Conservation (phyloP, 441 rosid genomes). For the Adansonia gregorii region DNA sequence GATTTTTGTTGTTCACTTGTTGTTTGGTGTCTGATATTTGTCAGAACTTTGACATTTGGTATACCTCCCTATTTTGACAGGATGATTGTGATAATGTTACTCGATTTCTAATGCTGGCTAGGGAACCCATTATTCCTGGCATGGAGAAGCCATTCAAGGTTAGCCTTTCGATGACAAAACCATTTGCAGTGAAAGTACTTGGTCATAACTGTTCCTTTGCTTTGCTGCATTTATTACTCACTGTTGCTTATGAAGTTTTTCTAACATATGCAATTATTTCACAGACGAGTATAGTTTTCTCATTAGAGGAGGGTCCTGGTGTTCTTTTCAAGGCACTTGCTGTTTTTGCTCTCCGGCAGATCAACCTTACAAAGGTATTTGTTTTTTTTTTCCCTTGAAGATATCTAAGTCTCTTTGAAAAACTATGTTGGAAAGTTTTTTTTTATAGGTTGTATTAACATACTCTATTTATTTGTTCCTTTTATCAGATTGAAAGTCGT, state of each 20-base stretch:
- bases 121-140: constrained; percentile 98
- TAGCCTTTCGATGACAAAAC: constrained; percentile 23
- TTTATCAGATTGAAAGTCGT: constrained; percentile 90
- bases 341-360: constrained; percentile 86
- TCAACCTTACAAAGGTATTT: constrained; percentile 87
- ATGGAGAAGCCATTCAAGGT: constrained; percentile 89
- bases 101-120: constrained; percentile 27
- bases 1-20: constrained; percentile 14
- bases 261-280: background rate
- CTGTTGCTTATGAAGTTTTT: background rate
- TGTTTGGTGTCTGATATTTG: constrained; percentile 19
- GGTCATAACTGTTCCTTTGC: background rate
- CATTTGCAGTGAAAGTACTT: constrained; percentile 2
- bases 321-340: constrained; percentile 97
- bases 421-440: background rate
- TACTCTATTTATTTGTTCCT: constrained; percentile 30
- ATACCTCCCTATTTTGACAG: constrained; percentile 42
- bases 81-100: constrained; percentile 68
- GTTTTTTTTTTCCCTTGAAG: background rate
- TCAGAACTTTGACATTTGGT: background rate
- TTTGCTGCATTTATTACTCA: background rate
- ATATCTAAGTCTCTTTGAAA: constrained; percentile 10
- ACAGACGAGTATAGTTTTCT: constrained; percentile 55
- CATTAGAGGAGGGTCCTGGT: constrained; percentile 98
- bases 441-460: constrained; percentile 23